These are phyloP conservation scores for Lentinula boryana DNA, from an alignment of 768 basidiomycete species.

Conservation along the genomic window DNA sequence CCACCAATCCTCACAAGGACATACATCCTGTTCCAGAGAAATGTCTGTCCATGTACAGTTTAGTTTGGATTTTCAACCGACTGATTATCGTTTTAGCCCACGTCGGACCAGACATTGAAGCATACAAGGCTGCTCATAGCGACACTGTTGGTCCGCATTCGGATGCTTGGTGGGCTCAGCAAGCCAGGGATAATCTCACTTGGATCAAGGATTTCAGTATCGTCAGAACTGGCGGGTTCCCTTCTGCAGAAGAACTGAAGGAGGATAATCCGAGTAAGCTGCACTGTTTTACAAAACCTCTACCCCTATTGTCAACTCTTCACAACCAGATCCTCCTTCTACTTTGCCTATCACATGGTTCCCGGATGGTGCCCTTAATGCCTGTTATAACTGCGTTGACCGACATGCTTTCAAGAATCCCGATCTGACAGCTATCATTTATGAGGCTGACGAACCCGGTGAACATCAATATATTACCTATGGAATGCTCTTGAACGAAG, in stretches of 20 bases:
- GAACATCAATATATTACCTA: constrained; percentile 75
- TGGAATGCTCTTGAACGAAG: constrained; percentile 83
- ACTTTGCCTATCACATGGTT: constrained; percentile 87
- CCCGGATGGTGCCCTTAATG: constrained; percentile 90
- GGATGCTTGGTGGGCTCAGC: constrained; percentile 78
- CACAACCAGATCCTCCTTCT: constrained; percentile 91
- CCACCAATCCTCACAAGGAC: background rate
- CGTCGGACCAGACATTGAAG: constrained; percentile 71
- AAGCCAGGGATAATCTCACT: background rate
- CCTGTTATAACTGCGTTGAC: constrained; percentile 96
- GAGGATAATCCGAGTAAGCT: background rate
- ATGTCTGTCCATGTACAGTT: constrained; percentile 8
- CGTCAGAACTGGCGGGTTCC: background rate
- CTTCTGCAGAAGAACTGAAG: constrained; percentile 4
- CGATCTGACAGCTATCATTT: constrained; percentile 92
- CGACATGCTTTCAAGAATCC: constrained; percentile 92
- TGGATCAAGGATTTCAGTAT: background rate
- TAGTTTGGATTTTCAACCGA: constrained; percentile 43
- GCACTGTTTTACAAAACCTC: background rate
- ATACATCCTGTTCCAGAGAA: constrained; percentile 2
- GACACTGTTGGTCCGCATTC: constrained; percentile 70
- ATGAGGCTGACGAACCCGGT: constrained; percentile 93
- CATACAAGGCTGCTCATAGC: constrained; percentile 62
- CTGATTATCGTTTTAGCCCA: constrained; percentile 41
- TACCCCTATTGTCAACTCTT: constrained; percentile 71